Evolutionary conservation across 129 eudicot genomes (phyloP), one percentile per base, ranked within the genome.

Genomic region (Centella asiatica): DNA sequence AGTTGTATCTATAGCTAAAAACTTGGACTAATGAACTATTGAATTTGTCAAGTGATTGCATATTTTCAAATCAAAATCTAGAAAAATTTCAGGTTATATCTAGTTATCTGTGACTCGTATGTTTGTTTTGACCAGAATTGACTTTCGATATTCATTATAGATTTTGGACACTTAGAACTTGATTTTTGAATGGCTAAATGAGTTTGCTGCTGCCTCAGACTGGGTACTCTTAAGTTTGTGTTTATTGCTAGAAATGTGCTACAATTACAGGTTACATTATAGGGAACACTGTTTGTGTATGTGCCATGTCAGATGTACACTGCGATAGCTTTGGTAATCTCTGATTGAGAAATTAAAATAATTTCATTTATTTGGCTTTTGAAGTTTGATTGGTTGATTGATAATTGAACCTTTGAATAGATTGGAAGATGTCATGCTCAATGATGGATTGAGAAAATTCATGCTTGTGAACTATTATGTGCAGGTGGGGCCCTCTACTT

Each of bases 401-500:
- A 11, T 42, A 12, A 11, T 42, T 42, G 19, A 42, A 42, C 13
- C 12, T n/a, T 42, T 42, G 19, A 12, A 11, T 42, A 42, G 47
- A 3, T 10, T 55, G 39, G 26, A 14, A 9, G 39, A 27, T 55
- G 6, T 12, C 6, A 13, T 29, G 22, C n/a, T n/a, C n/a, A n/a
- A 27, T 27, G 11, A 55, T 29, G 28, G 14, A 28, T 11, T 48
- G 54, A 37, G 12, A 34, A n/a, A n/a, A n/a, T n/a, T n/a, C n/a
- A n/a, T n/a, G n/a, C n/a, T n/a, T n/a, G n/a, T 71, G 17, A 26
- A 64, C 37, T 28, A 29, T 74, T 11, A 12, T 52, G 62, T 37
- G 47, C 51, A 92, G 98, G 69, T 92, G 98, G 98, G 98, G 98
- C 2, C 95, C 96, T 23, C 67, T 87, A 8, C 74, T 92, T 56